Evolutionary conservation across 345 rosid genomes (phyloP).

Genomic region (Diplotaxis tenuifolia): DNA sequence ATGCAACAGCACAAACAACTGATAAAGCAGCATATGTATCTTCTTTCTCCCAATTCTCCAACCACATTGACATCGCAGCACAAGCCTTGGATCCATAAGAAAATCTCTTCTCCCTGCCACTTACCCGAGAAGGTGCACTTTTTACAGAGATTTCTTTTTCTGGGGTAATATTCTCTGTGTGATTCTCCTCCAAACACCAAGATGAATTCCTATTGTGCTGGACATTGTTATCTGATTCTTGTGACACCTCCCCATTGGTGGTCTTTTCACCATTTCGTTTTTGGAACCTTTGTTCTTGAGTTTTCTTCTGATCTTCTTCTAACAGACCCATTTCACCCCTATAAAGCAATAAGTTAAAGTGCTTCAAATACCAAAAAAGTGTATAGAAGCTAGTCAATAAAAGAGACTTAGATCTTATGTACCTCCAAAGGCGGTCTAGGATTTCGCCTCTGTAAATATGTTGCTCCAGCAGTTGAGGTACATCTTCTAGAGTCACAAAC

Average conservation of each 20-base stretch:
- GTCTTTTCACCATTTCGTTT: conserved; percentile 39
- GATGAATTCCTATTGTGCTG: conserved; percentile 56
- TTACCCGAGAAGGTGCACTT: conserved; percentile 36
- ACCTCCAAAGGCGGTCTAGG: conserved; percentile 84
- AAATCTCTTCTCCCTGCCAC: conserved; percentile 42
- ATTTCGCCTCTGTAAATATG: conserved; percentile 79
- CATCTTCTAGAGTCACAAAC: conserved; percentile 78
- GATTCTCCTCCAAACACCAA: conserved; percentile 48
- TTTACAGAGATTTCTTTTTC: conserved; percentile 50
- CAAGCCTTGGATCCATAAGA: conserved; percentile 39
- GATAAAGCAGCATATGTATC: conserved; percentile 85
- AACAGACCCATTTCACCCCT: conserved; percentile 93
- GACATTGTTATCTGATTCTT: conserved; percentile 34
- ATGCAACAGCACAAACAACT: conserved; percentile 72
- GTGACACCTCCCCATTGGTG: conserved; percentile 30
- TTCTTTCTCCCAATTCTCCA: conserved; percentile 84
- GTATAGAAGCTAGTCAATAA: neutral
- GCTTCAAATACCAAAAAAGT: neutral
- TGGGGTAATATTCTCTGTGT: conserved; percentile 26
- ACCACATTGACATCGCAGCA: conserved; percentile 58
- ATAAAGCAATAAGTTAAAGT: conserved; percentile 8
- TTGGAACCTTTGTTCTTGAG: conserved; percentile 57
- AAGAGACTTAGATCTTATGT: conserved; percentile 33
- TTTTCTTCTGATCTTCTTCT: conserved; percentile 65
- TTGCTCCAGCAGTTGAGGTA: conserved; percentile 60